These are phyloP conservation scores for Didymella pomorum DNA, from an alignment of 2,329 filamentous ascomycete species.

Conservation along the genomic window DNA sequence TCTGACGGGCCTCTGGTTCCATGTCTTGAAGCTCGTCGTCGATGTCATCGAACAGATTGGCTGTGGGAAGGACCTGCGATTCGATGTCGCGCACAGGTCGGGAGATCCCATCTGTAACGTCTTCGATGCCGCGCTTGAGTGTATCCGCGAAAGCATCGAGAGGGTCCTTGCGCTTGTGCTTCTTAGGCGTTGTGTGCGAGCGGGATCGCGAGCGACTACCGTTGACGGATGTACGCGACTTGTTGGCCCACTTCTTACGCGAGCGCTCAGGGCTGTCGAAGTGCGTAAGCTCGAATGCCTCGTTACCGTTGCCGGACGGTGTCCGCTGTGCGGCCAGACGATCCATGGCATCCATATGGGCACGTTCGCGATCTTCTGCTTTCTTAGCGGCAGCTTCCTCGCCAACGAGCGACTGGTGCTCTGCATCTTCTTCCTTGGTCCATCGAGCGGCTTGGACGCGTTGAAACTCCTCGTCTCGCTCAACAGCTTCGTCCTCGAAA, in stretches of 20 bases:
- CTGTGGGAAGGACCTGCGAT: conserved; percentile 67
- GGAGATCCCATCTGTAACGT: conserved; percentile 41
- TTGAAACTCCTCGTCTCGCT: conserved; percentile 90
- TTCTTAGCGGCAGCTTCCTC: conserved; percentile 40
- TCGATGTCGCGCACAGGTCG: conserved; percentile 48
- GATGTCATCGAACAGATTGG: conserved; percentile 84
- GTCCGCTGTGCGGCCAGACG: conserved; percentile 22
- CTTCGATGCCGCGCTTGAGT: conserved; percentile 40
- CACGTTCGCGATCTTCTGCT: conserved; percentile 44
- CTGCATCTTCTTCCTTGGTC: conserved; percentile 61
- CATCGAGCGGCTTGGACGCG: conserved; percentile 76
- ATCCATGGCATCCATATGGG: conserved; percentile 40
- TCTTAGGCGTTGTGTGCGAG: conserved; percentile 27
- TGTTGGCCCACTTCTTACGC: conserved; percentile 41
- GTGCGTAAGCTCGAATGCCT: conserved; percentile 41
- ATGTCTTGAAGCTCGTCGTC: conserved; percentile 95
- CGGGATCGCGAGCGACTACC: conserved; percentile 39
- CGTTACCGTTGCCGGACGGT: conserved; percentile 10
- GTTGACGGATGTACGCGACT: conserved; percentile 40
- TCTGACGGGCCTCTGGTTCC: conserved; percentile 86
- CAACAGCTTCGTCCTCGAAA: conserved; percentile 90
- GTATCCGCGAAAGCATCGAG: conserved; percentile 39
- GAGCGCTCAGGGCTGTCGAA: conserved; percentile 36
- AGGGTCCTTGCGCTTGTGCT: conserved; percentile 36
- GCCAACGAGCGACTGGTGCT: conserved; percentile 51